phyloP scores from a whole-genome alignment of 2,329 filamentous ascomycete genomes.

The Capronia americana region DNA sequence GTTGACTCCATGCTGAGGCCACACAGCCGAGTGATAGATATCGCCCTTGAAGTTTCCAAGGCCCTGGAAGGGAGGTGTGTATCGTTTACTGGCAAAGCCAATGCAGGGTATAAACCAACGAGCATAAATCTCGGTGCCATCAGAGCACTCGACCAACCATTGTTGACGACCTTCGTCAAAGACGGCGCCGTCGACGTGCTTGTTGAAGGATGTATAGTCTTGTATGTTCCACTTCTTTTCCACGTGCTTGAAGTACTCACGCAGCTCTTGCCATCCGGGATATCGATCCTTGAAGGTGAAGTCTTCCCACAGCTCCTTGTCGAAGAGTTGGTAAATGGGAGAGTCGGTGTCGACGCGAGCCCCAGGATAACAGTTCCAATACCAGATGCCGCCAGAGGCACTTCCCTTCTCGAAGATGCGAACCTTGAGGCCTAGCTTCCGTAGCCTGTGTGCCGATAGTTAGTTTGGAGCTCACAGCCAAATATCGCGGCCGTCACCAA shows the following conservation, averaged over 20 bases:
- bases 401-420: slow-evolving; percentile 61
- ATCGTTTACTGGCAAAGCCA: slow-evolving; percentile 65
- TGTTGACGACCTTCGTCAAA: slow-evolving; percentile 43
- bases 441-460: slow-evolving; percentile 45
- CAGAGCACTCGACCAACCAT: slow-evolving; percentile 34
- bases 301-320: slow-evolving; percentile 50
- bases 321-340: slow-evolving; percentile 36
- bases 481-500: background rate
- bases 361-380: slow-evolving; percentile 49
- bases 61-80: slow-evolving; percentile 66
- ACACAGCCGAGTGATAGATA: slow-evolving; percentile 67
- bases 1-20: slow-evolving; percentile 64
- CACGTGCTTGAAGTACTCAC: slow-evolving; percentile 51
- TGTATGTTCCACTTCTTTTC: slow-evolving; percentile 49
- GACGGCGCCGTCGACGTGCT: slow-evolving; percentile 46
- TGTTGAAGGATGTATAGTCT: slow-evolving; percentile 46
- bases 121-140: slow-evolving; percentile 31
- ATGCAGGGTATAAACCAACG: slow-evolving; percentile 34
- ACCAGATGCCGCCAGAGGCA: slow-evolving; percentile 49
- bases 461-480: background rate
- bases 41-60: slow-evolving; percentile 64
- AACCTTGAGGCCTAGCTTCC: slow-evolving; percentile 56
- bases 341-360: slow-evolving; percentile 42
- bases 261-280: slow-evolving; percentile 48
- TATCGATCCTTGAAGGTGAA: slow-evolving; percentile 53